Percentiles rank a stretch among this genome's conserved stretches.
Conservation (phyloP, 2,329 filamentous ascomycete species). For the Fusarium sp. region DNA sequence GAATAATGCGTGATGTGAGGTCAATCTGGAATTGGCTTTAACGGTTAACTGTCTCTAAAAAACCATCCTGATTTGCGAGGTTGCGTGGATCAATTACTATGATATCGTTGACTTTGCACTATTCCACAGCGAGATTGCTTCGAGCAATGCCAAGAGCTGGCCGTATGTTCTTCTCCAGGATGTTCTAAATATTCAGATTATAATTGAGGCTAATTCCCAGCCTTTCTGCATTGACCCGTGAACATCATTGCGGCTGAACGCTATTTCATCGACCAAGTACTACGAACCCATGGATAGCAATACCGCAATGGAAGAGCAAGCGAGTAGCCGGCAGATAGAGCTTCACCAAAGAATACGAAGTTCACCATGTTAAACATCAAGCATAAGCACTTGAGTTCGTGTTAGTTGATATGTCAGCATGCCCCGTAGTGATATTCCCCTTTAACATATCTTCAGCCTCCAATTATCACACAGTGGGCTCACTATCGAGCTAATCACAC, state of each 20-base stretch:
- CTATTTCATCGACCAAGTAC: slow-evolving; percentile 5
- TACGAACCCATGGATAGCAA: not conserved
- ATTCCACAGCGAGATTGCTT: slow-evolving; percentile 9
- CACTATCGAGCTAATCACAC: slow-evolving; percentile 20
- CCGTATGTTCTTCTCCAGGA: not conserved
- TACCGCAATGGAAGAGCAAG: not conserved
- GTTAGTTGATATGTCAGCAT: slow-evolving; percentile 14
- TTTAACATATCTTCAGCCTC: slow-evolving; percentile 25
- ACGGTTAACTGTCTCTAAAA: slow-evolving; percentile 7
- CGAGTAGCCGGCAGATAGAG: not conserved
- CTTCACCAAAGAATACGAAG: not conserved
- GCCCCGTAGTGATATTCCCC: not conserved
- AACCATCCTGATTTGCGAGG: slow-evolving; percentile 16
- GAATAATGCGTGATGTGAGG: not conserved
- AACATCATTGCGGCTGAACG: slow-evolving; percentile 17
- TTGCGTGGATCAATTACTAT: slow-evolving; percentile 2
- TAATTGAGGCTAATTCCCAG: slow-evolving; percentile 7
- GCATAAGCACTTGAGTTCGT: slow-evolving; percentile 21
- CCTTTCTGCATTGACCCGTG: slow-evolving; percentile 5
- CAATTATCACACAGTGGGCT: slow-evolving; percentile 10
- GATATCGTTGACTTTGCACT: not conserved
- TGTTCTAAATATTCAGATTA: not conserved
- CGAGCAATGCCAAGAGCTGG: slow-evolving; percentile 9
- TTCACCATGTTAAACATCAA: not conserved
- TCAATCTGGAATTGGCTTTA: not conserved